Evolutionary conservation across 1,139 yeast genomes (phyloP).

Genomic region (Hansenula sp.): DNA sequence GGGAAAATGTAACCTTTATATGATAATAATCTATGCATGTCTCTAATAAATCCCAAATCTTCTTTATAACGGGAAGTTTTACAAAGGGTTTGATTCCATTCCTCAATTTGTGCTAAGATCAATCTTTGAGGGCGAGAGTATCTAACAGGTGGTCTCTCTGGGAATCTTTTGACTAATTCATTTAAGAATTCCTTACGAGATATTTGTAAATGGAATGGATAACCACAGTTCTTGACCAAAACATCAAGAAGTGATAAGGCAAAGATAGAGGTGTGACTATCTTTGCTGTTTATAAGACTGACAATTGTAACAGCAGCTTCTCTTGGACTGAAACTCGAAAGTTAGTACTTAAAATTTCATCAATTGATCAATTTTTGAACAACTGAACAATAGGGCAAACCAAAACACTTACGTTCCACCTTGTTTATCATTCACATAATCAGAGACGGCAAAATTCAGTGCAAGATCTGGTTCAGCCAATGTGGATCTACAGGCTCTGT

Average conservation of each 20-base stretch:
- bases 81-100: slow-evolving; percentile 96
- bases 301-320: slow-evolving; percentile 94
- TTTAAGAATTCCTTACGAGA: slow-evolving; percentile 92
- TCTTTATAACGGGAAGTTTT: slow-evolving; percentile 86
- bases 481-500: slow-evolving; percentile 87
- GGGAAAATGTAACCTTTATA: slow-evolving; percentile 93
- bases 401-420: slow-evolving; percentile 57
- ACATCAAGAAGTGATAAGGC: slow-evolving; percentile 69
- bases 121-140: slow-evolving; percentile 81
- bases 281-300: slow-evolving; percentile 75
- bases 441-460: slow-evolving; percentile 88
- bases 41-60: slow-evolving; percentile 87
- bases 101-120: slow-evolving; percentile 87
- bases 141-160: slow-evolving; percentile 89
- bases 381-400: too few relatives aligned
- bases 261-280: slow-evolving; percentile 69
- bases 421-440: slow-evolving; percentile 86
- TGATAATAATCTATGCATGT: slow-evolving; percentile 87
- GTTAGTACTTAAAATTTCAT: neutral
- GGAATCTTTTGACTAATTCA: slow-evolving; percentile 88
- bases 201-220: slow-evolving; percentile 92
- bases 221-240: slow-evolving; percentile 95
- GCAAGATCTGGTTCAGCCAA: slow-evolving; percentile 86
- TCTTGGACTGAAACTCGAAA: slow-evolving; percentile 46
- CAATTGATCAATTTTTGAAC: too few relatives aligned